Conservation (phyloP, 2,329 filamentous ascomycete genomes). For the Fusarium dlaminii region DNA sequence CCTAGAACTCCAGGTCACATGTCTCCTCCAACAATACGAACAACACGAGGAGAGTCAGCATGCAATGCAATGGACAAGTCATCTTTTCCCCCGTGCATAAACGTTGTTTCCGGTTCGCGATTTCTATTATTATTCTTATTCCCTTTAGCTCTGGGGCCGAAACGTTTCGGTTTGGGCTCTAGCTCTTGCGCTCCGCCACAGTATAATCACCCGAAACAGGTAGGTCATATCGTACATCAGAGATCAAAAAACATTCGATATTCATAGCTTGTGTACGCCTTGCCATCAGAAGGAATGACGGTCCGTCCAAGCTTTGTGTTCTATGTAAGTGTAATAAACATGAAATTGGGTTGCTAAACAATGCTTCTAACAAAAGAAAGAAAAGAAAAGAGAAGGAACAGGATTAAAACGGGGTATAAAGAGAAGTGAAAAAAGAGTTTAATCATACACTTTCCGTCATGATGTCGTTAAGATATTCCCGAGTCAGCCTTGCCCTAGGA, state of each 20-base stretch:
- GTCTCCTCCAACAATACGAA: not conserved
- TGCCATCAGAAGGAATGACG: not conserved
- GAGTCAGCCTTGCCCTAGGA: constrained; percentile 24
- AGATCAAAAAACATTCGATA: constrained; percentile 28
- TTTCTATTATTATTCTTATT: not conserved
- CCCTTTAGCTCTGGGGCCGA: not conserved
- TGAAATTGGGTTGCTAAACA: not conserved
- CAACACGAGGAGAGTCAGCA: not conserved
- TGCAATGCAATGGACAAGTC: not conserved
- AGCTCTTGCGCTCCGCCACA: constrained; percentile 29
- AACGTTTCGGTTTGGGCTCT: constrained; percentile 1
- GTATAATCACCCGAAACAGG: constrained; percentile 16
- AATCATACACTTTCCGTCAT: constrained; percentile 31
- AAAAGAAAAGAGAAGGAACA: not conserved
- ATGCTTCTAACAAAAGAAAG: constrained; percentile 7
- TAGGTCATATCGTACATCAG: constrained; percentile 16
- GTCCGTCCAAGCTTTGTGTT: constrained; percentile 1
- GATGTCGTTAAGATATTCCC: constrained; percentile 22
- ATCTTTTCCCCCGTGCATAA: not conserved
- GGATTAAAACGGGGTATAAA: constrained; percentile 33
- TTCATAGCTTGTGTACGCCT: constrained; percentile 19
- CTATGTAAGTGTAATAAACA: constrained; percentile 25
- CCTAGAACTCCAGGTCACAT: constrained; percentile 11
- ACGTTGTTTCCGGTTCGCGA: not conserved
- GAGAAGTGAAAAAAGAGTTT: not conserved